A percentile compares a stretch with the other conserved stretches of the same genome.
Conservation (phyloP, 2,329 filamentous ascomycete genomes). For the Colletotrichum camelliae region DNA sequence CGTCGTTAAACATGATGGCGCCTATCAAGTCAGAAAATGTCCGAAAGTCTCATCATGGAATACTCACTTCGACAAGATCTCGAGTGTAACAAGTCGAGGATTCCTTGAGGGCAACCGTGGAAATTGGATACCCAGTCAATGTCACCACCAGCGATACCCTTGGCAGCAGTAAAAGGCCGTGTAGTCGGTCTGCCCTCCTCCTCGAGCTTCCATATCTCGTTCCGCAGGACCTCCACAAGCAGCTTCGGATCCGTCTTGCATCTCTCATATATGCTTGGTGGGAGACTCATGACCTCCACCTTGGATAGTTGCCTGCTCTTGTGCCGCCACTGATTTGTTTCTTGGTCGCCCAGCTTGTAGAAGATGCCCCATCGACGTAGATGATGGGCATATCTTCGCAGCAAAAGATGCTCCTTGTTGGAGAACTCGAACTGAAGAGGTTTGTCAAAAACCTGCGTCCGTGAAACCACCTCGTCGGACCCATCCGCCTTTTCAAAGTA, state of each 20-base stretch:
- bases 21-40: conserved; percentile 34
- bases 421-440: conserved; percentile 71
- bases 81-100: conserved; percentile 79
- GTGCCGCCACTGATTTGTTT: not conserved
- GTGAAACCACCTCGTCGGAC: conserved; percentile 22
- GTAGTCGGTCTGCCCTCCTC: conserved; percentile 41
- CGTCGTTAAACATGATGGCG: conserved; percentile 88
- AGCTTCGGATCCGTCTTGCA: conserved; percentile 76
- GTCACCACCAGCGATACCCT: not conserved
- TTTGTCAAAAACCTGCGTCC: conserved; percentile 47
- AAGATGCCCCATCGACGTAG: conserved; percentile 79
- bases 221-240: conserved; percentile 75
- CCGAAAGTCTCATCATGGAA: not conserved
- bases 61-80: conserved; percentile 72
- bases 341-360: conserved; percentile 52
- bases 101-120: conserved; percentile 72
- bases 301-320: conserved; percentile 18
- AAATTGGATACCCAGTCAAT: conserved; percentile 66
- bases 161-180: not conserved
- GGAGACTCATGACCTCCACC: conserved; percentile 65
- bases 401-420: conserved; percentile 61
- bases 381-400: conserved; percentile 56
- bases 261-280: conserved; percentile 75
- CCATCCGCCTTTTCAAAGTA: conserved; percentile 47
- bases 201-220: conserved; percentile 72